phyloP scores from a whole-genome alignment of 1,139 yeast species.

The Saccharomyces pastorianus region DNA sequence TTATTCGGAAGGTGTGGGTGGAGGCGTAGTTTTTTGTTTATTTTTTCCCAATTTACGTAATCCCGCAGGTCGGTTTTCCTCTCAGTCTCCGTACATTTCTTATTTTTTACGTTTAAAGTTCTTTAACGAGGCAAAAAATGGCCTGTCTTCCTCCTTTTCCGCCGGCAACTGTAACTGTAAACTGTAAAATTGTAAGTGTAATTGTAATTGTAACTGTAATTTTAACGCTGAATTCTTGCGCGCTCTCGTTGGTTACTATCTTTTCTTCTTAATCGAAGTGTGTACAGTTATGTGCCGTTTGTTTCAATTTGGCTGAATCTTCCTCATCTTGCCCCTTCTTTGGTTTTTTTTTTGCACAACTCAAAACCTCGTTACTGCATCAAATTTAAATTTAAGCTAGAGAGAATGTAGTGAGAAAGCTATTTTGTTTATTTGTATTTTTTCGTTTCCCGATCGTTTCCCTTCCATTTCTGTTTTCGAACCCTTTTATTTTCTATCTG shows the following conservation, averaged over 20 bases:
- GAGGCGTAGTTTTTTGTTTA: neutral
- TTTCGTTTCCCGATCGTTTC: neutral
- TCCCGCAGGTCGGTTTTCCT: constrained; percentile 1
- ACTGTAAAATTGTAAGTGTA: neutral
- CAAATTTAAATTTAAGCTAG: neutral
- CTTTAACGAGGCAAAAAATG: neutral
- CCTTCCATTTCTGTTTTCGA: neutral
- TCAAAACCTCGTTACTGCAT: neutral
- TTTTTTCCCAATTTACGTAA: neutral
- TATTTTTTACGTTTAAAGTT: neutral
- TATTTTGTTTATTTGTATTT: neutral
- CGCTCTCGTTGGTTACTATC: neutral
- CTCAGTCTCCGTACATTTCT: neutral
- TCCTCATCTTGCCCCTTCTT: neutral
- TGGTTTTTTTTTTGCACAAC: neutral
- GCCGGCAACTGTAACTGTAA: constrained; percentile 1
- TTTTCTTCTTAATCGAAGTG: neutral
- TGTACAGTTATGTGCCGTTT: neutral
- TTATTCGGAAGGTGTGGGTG: neutral
- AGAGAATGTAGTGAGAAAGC: neutral
- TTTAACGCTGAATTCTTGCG: neutral
- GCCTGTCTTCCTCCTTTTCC: neutral
- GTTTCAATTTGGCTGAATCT: neutral
- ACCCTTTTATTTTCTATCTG: neutral
- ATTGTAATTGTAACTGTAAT: neutral